A percentile compares a stretch with the other conserved stretches of the same genome.
Evolutionary conservation across 176 grass and related monocot genomes (phyloP).

Genomic region (Thalia dealbata): DNA sequence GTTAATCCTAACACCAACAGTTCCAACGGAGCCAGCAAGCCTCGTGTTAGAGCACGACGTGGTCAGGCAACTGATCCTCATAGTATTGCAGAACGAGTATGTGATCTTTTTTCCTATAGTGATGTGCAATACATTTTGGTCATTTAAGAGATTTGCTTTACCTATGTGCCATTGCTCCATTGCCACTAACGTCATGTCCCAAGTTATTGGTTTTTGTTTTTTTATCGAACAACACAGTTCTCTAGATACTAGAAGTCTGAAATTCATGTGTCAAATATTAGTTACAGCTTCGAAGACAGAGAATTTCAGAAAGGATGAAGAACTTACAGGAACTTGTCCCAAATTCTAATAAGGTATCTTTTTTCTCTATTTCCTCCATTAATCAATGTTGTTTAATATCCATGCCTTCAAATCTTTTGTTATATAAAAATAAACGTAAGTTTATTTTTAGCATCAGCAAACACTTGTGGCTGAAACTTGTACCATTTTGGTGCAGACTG

Average conservation of each 20-base stretch:
- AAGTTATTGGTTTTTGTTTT: neutral
- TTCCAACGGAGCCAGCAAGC: conserved; percentile 25
- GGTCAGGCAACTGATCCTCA: conserved; percentile 30
- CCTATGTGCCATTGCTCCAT: no score
- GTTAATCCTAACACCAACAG: neutral
- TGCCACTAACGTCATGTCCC: neutral
- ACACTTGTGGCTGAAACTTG: neutral
- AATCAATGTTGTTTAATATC: neutral
- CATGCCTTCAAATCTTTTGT: neutral
- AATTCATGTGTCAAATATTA: neutral
- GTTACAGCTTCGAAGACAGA: conserved; percentile 29
- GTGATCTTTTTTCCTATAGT: conserved; percentile 8
- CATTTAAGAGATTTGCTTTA: no score
- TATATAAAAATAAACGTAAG: neutral
- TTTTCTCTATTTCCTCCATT: neutral
- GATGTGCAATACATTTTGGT: neutral
- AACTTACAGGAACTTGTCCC: conserved; percentile 24
- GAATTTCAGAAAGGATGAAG: conserved; percentile 27
- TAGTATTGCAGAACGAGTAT: conserved; percentile 29
- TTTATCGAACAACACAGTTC: neutral
- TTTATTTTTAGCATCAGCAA: neutral
- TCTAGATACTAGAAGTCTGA: neutral
- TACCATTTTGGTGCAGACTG: conserved; percentile 14
- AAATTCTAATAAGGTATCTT: conserved; percentile 23
- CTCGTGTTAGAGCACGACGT: conserved; percentile 18